Conservation (phyloP, 306 rosid species). For the Phaseolus lunatus region DNA sequence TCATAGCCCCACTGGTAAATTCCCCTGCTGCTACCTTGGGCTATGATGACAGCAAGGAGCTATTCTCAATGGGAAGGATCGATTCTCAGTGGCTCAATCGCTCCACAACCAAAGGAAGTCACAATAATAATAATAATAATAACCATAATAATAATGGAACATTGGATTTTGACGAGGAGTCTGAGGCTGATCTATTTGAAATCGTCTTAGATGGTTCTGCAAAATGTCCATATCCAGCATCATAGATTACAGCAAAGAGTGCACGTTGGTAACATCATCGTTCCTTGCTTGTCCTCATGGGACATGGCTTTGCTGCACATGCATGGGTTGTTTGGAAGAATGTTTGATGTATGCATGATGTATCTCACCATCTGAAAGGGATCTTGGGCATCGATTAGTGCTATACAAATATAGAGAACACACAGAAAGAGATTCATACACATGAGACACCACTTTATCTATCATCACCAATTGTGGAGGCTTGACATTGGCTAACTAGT, state of each 20-base stretch:
- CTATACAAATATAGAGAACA: conserved; percentile 26
- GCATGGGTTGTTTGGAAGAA: conserved; percentile 19
- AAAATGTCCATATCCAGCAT: conserved; percentile 45
- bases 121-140: conserved; percentile 31
- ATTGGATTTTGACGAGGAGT: conserved; percentile 59
- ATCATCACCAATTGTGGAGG: conserved; percentile 27
- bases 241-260: conserved; percentile 39
- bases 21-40: conserved; percentile 56
- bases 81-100: conserved; percentile 79
- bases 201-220: conserved; percentile 55
- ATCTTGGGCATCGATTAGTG: conserved; percentile 14
- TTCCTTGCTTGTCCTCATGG: conserved; percentile 28
- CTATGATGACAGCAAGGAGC: conserved; percentile 87
- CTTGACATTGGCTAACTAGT: conserved; percentile 39
- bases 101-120: conserved; percentile 58
- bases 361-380: conserved; percentile 27
- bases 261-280: background rate
- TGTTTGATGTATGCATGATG: conserved; percentile 10
- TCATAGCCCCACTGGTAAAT: conserved; percentile 61
- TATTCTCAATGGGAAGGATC: conserved; percentile 94
- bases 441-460: conserved; percentile 16
- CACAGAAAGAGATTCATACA: conserved; percentile 19
- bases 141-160: conserved; percentile 27
- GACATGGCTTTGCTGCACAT: conserved; percentile 38
- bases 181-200: conserved; percentile 65